Evolutionary conservation across 805 yeast genomes (phyloP).

Genomic region (Lipomyces sp.): DNA sequence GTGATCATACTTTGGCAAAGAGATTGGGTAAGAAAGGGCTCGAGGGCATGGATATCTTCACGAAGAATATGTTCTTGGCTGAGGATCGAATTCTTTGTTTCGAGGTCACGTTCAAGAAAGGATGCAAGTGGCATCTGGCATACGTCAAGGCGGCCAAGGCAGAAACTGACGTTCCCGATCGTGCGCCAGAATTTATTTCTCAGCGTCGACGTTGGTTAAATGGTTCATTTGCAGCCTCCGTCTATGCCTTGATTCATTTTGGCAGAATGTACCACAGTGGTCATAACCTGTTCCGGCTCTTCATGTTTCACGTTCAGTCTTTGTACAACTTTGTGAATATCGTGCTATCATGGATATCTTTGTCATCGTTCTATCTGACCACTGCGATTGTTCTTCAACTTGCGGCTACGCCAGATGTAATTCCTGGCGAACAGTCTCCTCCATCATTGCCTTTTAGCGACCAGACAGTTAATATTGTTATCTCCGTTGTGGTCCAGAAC

Average conservation of each 20-base stretch:
- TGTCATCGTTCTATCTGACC: constrained; percentile 66
- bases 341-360: constrained; percentile 65
- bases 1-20: constrained; percentile 58
- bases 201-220: constrained; percentile 73
- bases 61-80: constrained; percentile 71
- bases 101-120: constrained; percentile 63
- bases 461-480: constrained; percentile 23
- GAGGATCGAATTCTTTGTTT: constrained; percentile 71
- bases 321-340: constrained; percentile 59
- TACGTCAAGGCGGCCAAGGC: constrained; percentile 68
- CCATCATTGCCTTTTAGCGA: constrained; percentile 40
- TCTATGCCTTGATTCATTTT: constrained; percentile 61
- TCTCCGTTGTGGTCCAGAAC: constrained; percentile 52
- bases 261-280: constrained; percentile 59
- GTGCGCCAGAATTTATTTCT: constrained; percentile 62
- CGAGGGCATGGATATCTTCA: constrained; percentile 66
- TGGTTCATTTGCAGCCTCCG: constrained; percentile 71
- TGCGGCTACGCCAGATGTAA: constrained; percentile 49
- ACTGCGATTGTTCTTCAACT: constrained; percentile 62
- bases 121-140: constrained; percentile 63
- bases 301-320: constrained; percentile 60
- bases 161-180: constrained; percentile 71
- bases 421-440: constrained; percentile 14
- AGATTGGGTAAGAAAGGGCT: constrained; percentile 57
- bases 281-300: constrained; percentile 57